Evolutionary conservation across 2,329 filamentous ascomycete genomes (phyloP).

Genomic region (Ramularia endophylla): DNA sequence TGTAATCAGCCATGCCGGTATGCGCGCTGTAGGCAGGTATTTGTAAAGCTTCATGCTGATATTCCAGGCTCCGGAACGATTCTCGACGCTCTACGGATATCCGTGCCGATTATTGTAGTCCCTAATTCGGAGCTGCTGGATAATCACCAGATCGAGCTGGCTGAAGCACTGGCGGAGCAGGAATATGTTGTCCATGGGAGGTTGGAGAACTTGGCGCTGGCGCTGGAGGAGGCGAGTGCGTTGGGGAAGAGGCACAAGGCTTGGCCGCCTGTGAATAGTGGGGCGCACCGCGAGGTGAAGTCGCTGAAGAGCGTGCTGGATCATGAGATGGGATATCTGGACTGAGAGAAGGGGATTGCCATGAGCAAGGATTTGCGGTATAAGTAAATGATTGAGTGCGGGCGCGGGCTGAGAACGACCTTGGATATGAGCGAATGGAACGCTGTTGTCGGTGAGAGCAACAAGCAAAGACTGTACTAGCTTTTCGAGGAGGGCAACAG

Average conservation of each 20-base stretch:
- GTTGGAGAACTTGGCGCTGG: constrained; percentile 49
- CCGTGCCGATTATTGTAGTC: constrained; percentile 77
- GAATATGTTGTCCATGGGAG: constrained; percentile 71
- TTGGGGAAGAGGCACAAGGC: constrained; percentile 37
- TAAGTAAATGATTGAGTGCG: too few species aligned
- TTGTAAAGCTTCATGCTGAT: constrained; percentile 1
- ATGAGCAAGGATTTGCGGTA: too few species aligned
- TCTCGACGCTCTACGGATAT: constrained; percentile 69
- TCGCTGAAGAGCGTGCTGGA: constrained; percentile 48
- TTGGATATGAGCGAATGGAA: too few species aligned
- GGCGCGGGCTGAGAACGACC: too few species aligned
- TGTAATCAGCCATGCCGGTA: constrained; percentile 86
- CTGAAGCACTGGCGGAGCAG: constrained; percentile 64
- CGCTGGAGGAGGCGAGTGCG: constrained; percentile 45
- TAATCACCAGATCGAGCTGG: constrained; percentile 88
- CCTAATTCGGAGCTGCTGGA: constrained; percentile 77
- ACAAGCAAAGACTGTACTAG: too few species aligned
- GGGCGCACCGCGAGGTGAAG: constrained; percentile 34
- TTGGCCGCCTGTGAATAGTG: constrained; percentile 48
- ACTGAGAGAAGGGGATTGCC: constrained; percentile 34
- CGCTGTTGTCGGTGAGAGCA: too few species aligned
- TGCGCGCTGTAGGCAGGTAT: constrained; percentile 18
- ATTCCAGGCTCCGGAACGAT: constrained; percentile 80
- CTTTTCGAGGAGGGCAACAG: too few species aligned
- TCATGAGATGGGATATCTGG: constrained; percentile 53